phyloP scores from a whole-genome alignment of 2,329 filamentous ascomycete species.

The Diatrype stigma region DNA sequence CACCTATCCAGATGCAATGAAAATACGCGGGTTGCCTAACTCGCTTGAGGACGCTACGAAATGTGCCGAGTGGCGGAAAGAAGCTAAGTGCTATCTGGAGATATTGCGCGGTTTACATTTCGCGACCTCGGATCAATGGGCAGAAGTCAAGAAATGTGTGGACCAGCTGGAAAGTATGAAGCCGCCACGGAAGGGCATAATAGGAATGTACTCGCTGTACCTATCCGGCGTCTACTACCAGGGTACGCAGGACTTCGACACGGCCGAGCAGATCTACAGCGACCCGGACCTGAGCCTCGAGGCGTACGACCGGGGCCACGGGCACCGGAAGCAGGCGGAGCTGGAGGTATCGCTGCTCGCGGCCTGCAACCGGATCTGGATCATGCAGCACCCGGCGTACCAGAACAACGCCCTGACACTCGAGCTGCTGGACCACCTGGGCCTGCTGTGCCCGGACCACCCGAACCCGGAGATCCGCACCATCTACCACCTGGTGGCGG shows the following conservation, averaged over 20 bases:
- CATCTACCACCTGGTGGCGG: constrained; percentile 72
- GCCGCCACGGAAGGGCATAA: constrained; percentile 38
- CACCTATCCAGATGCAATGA: constrained; percentile 18
- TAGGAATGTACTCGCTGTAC: constrained; percentile 61
- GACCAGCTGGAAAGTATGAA: constrained; percentile 45
- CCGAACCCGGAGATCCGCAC: constrained; percentile 71
- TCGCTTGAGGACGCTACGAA: constrained; percentile 55
- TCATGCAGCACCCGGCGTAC: constrained; percentile 60
- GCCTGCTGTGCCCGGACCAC: constrained; percentile 64
- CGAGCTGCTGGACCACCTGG: constrained; percentile 60
- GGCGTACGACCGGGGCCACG: constrained; percentile 32
- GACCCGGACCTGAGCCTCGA: constrained; percentile 54
- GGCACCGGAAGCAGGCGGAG: constrained; percentile 45
- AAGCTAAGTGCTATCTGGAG: constrained; percentile 64
- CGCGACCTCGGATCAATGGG: constrained; percentile 68
- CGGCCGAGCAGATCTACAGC: constrained; percentile 64
- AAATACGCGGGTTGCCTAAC: constrained; percentile 39
- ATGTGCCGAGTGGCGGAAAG: constrained; percentile 59
- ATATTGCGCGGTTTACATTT: constrained; percentile 68
- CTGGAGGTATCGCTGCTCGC: constrained; percentile 64
- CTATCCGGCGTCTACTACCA: constrained; percentile 73
- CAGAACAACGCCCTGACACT: constrained; percentile 55
- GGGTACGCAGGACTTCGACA: constrained; percentile 67
- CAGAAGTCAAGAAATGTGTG: constrained; percentile 55
- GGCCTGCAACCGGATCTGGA: constrained; percentile 65